Base-by-base conservation (phyloP, 2,329 filamentous ascomycete species). In the Hymenoscyphus fraxineus region DNA sequence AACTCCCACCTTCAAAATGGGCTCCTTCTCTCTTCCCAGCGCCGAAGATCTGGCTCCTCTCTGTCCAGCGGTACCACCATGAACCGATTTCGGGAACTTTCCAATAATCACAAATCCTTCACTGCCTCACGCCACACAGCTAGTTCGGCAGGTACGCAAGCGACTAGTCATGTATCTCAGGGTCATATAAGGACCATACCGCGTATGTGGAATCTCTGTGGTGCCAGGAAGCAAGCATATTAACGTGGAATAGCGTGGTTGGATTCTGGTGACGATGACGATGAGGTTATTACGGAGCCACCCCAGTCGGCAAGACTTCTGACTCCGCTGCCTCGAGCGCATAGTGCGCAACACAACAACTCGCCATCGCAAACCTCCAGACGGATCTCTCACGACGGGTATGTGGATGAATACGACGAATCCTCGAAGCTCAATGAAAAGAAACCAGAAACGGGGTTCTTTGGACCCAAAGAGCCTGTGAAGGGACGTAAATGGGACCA, bases 401-500 rank as follows among this genome's bases (percentile, higher is more conserved):
- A 68, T 62, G 62, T 76, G 32, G 72, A 76, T 51, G 55, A 44
- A 12, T 69, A 73, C 47, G 71, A 73, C 10, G 71, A 71, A 44
- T 51, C 55, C 1, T 64, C 66, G 12, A 64, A 64, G 27, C 41
- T 64, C 39, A 63, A 54, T 44, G 69, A 69, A 19, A 72, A 68
- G 60, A 73, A 70, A 59, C 62, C 59, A 9, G 71, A 75, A 44
- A 71, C 69, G 3, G 70, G 73, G 7, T 72, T 76, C 58, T 76
- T 76, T 40, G 72, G 71, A 2, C 62, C 69, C 63, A 71, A 67
- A 60, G 73, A 75, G 57, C 74, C 74, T 57, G 74, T 72, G 39
- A 72, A 62, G 55, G 75, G 75, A 2, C 65, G 74, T 44, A 76
- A 75, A 70, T 76, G 74, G 74, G 75, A 76, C 64, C 73, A 76